Conservation (phyloP, 2,329 filamentous ascomycete species). For the Balansia obtecta region DNA sequence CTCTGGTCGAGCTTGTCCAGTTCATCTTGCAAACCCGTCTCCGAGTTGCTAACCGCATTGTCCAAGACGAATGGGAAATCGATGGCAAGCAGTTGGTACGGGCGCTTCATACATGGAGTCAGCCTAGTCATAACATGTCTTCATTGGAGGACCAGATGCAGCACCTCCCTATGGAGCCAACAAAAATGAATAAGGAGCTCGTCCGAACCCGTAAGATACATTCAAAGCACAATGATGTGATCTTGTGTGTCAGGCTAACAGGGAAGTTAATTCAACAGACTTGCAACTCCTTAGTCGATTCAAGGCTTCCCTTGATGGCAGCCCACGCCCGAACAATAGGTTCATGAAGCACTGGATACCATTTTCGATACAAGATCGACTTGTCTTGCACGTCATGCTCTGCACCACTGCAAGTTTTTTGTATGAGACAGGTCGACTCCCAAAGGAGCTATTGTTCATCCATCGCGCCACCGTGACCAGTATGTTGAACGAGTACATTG, state of each 20-base stretch:
- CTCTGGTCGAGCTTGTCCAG: conserved; percentile 16
- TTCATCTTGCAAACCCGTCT: conserved; percentile 19
- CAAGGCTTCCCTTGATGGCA: conserved; percentile 37
- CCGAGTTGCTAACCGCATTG: conserved; percentile 16
- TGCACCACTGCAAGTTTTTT: conserved; percentile 40
- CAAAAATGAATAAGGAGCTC: conserved; percentile 33
- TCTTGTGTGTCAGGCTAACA: not conserved
- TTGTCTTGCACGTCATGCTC: conserved; percentile 34
- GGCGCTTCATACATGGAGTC: conserved; percentile 10
- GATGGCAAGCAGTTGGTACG: conserved; percentile 15
- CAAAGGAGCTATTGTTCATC: conserved; percentile 28
- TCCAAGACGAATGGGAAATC: conserved; percentile 19
- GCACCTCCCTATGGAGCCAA: conserved; percentile 28
- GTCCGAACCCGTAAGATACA: conserved; percentile 28
- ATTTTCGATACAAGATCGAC: conserved; percentile 34
- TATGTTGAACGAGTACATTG: conserved; percentile 35
- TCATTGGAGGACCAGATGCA: conserved; percentile 23
- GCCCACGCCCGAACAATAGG: conserved; percentile 28
- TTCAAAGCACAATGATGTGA: not conserved
- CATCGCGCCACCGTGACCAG: conserved; percentile 31
- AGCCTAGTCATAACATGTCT: conserved; percentile 13
- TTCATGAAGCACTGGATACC: conserved; percentile 37
- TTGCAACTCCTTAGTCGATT: conserved; percentile 36
- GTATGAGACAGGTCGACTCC: conserved; percentile 34
- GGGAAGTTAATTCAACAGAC: conserved; percentile 21